These are phyloP conservation scores for Penicillium psychrofluorescens DNA, from an alignment of 495 filamentous ascomycete species.

Conservation along the genomic window DNA sequence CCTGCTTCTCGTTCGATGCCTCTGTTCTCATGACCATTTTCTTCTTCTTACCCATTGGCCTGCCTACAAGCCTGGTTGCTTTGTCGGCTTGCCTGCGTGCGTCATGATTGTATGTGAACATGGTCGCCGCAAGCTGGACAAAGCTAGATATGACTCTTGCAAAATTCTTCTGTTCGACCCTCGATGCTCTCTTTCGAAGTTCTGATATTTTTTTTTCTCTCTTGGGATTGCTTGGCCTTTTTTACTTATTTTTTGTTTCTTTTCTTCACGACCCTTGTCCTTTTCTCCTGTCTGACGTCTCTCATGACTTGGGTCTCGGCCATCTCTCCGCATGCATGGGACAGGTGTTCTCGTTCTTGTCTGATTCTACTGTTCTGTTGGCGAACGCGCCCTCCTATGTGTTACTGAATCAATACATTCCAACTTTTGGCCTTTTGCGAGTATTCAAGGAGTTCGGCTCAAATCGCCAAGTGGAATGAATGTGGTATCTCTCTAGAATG, in stretches of 20 bases:
- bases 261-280: slow-evolving; percentile 12
- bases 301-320: slow-evolving; percentile 30
- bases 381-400: slow-evolving; percentile 30
- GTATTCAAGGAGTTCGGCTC: too few species aligned
- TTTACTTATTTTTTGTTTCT: slow-evolving; percentile 13
- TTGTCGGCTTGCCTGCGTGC: slow-evolving; percentile 20
- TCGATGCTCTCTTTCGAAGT: slow-evolving; percentile 12
- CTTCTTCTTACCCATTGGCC: slow-evolving; percentile 14
- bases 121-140: slow-evolving; percentile 22
- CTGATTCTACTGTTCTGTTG: slow-evolving; percentile 21
- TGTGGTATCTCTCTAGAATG: background rate
- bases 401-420: slow-evolving; percentile 19
- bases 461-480: background rate
- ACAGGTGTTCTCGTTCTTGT: slow-evolving; percentile 35
- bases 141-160: slow-evolving; percentile 19
- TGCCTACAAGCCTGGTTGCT: slow-evolving; percentile 38
- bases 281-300: slow-evolving; percentile 22
- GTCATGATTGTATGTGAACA: slow-evolving; percentile 14
- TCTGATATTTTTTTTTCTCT: slow-evolving; percentile 12
- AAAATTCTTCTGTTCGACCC: slow-evolving; percentile 5
- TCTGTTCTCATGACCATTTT: slow-evolving; percentile 2
- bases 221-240: slow-evolving; percentile 7
- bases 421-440: too few species aligned
- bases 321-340: slow-evolving; percentile 37
- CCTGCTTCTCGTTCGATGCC: slow-evolving; percentile 2